These are phyloP conservation scores for Myriosclerotinia curreyana DNA, from an alignment of 2,329 filamentous ascomycete species.

Conservation along the genomic window DNA sequence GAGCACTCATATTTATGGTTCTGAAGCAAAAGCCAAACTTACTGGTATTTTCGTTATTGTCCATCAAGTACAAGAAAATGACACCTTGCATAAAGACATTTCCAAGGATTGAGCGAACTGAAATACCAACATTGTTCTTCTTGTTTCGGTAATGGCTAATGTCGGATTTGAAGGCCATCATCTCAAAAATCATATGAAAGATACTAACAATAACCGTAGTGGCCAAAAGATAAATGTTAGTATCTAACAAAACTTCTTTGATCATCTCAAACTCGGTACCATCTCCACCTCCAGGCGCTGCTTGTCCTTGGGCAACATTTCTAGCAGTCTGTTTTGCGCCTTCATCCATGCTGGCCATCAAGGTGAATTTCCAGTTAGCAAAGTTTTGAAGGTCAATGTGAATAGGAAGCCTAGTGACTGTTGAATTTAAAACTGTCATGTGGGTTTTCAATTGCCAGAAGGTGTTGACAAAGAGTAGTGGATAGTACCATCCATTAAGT, in stretches of 20 bases:
- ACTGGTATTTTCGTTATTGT: slow-evolving; percentile 93
- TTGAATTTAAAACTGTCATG: slow-evolving; percentile 89
- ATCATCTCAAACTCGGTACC: slow-evolving; percentile 95
- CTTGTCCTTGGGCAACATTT: slow-evolving; percentile 61
- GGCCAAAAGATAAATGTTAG: slow-evolving; percentile 84
- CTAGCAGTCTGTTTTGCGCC: slow-evolving; percentile 80
- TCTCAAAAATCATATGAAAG: slow-evolving; percentile 92
- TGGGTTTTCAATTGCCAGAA: slow-evolving; percentile 95
- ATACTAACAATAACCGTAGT: slow-evolving; percentile 83
- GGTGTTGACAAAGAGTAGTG: slow-evolving; percentile 86
- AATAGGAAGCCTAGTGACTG: slow-evolving; percentile 75
- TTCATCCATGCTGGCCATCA: slow-evolving; percentile 80
- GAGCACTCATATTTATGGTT: slow-evolving; percentile 6
- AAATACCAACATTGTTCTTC: slow-evolving; percentile 98
- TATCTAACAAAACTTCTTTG: slow-evolving; percentile 92
- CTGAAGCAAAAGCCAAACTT: slow-evolving; percentile 14
- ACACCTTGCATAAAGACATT: slow-evolving; percentile 97
- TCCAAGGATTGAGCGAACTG: slow-evolving; percentile 89
- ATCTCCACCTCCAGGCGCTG: slow-evolving; percentile 70
- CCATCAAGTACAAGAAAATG: slow-evolving; percentile 94
- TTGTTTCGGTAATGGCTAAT: slow-evolving; percentile 99
- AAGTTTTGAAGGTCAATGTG: slow-evolving; percentile 82
- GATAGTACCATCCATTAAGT: slow-evolving; percentile 90
- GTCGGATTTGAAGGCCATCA: slow-evolving; percentile 93
- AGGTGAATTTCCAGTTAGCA: slow-evolving; percentile 83